Evolutionary conservation across 2,329 filamentous ascomycete genomes (phyloP), one percentile per base, ranked within the genome.

Genomic region (Fusarium agapanthi): DNA sequence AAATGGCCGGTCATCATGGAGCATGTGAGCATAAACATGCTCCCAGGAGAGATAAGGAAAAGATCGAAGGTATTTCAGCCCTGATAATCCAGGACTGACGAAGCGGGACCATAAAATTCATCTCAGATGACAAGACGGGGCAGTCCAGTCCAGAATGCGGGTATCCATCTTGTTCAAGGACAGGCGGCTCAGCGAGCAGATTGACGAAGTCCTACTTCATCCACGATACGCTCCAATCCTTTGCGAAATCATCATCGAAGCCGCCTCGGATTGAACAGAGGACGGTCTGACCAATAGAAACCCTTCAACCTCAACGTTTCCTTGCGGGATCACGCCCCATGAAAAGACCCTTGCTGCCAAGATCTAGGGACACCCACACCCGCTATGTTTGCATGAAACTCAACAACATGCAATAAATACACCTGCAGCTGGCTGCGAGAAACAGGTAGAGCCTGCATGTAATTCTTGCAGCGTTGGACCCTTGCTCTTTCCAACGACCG

Each of bases 21-120:
- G 56, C n/a, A 22, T 24, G 53, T 56, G 69, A 62, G 57, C 61
- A 60, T 63, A 43, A 47, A 34, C 32, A 34, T 34, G 32, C 32
- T 14, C 32, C 32, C 32, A 57, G 51, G 66, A 59, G 35, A 30
- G 44, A 54, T 47, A 41, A 61, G 44, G 41, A 62, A 47, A 51
- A 62, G 32, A 41, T 56, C 43, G 50, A 26, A 35, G n/a, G 61
- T 37, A 47, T 34, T 45, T 64, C 71, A 72, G 67, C 63, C 71
- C 63, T 72, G 71, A 74, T 26, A 44, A 69, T 69, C 37, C 56
- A 72, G 67, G 71, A 69, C 60, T 72, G 64, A 72, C n/a, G 41
- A 61, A 57, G 40, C 57, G 45, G 48, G 44, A 68, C 30, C 40
- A 37, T 56, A 26, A 37, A 44, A 38, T 44, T 61, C 45, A 30